phyloP scores from a whole-genome alignment of 345 rosid species.

The Moringa oleifera region DNA sequence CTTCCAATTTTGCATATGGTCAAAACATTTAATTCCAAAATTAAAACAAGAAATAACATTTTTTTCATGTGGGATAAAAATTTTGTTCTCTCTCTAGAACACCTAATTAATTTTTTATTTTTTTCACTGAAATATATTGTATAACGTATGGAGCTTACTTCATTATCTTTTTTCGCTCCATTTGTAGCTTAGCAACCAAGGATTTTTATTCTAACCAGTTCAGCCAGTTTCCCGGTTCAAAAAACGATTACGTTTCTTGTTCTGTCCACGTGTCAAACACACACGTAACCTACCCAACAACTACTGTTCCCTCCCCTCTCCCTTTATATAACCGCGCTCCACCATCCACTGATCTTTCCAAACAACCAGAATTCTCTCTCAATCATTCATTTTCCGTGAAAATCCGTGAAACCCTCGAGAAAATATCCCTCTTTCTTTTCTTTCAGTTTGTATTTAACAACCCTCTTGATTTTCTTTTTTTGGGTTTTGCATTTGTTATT shows the following conservation, averaged over 20 bases:
- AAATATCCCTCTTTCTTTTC: background rate
- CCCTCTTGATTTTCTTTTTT: too few relatives aligned
- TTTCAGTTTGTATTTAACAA: background rate
- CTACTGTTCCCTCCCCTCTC: background rate
- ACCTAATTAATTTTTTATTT: background rate
- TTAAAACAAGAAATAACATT: too few relatives aligned
- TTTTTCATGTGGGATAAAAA: too few relatives aligned
- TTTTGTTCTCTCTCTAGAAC: background rate
- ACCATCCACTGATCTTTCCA: background rate
- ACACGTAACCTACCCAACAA: slow-evolving; percentile 1
- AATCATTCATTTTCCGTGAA: background rate
- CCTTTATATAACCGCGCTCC: slow-evolving; percentile 8
- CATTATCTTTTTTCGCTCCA: background rate
- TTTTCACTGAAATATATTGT: too few relatives aligned
- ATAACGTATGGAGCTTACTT: slow-evolving; percentile 10
- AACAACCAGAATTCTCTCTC: background rate
- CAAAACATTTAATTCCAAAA: too few relatives aligned
- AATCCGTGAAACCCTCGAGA: background rate
- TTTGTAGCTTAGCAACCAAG: background rate
- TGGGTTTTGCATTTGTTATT: background rate
- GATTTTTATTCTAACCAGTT: too few relatives aligned
- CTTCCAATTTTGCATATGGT: too few relatives aligned
- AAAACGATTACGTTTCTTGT: slow-evolving; percentile 17
- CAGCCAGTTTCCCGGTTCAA: slow-evolving; percentile 15
- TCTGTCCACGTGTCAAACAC: slow-evolving; percentile 31